Evolutionary conservation across 306 rosid genomes (phyloP), one percentile per base, ranked within the genome.

Genomic region (Malus orientalis): DNA sequence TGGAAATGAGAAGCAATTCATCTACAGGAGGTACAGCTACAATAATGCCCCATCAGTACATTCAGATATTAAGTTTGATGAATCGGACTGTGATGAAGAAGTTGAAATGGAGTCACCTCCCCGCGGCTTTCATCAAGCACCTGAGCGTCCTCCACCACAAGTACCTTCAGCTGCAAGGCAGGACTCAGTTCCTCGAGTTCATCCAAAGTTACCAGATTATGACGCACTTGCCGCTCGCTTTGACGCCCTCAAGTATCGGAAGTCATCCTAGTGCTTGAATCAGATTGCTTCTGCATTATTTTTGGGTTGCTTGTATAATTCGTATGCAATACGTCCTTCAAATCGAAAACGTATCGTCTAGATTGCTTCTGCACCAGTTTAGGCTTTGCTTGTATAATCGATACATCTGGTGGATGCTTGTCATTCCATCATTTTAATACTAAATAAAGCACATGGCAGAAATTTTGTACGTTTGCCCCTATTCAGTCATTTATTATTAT

Each of bases 161-260:
- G 77, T 40, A 62, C 93, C 98, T 62, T 81, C 88, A 12, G 72
- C 83, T 40, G 49, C 80, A 54, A 84, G 79, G 79, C 82, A 76
- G 51, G 91, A 86, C 70, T 75, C 74, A 6, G 54, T 22, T 45
- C 58, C 38, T 74, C 63, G 82, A 45, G 91, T 89, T 84, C 97
- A 96, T 80, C 98, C 98, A 3, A 96, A 92, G 68, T 78, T 96
- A 82, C 99, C 99, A 3, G 93, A 96, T 85, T 92, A 89, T 18
- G 97, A 90, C 54, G 79, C 87, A 65, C 96, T 96, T 38, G 80
- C 99, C 4, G 98, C 99, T 7, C 97, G 93, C 27, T 96, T 96
- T 66, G 97, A 96, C 73, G 90, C 97, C 14, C 90, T 96, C 53
- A 96, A 95, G 82, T 54, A 79, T 89, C 86, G 69, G 59, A 95